Evolutionary conservation across 345 rosid genomes (phyloP).

Genomic region (Turnera subulata): DNA sequence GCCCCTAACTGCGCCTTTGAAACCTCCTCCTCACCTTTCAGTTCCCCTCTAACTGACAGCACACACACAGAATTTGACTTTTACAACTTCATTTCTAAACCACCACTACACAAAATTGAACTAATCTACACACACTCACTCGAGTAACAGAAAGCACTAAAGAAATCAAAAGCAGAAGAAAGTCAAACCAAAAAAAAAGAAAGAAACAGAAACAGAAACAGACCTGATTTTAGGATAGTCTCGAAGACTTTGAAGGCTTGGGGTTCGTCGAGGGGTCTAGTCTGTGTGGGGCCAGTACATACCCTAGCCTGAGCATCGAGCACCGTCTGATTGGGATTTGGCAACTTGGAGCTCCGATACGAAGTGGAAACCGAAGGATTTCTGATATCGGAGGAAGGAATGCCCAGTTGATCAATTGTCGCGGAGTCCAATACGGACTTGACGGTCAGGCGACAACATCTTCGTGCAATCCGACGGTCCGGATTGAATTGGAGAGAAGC

Average conservation of each 20-base stretch:
- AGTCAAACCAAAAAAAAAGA: no score
- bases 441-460: slow-evolving; percentile 23
- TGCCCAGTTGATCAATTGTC: slow-evolving; percentile 53
- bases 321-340: slow-evolving; percentile 76
- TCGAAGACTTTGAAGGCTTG: slow-evolving; percentile 75
- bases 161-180: no score
- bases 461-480: slow-evolving; percentile 27
- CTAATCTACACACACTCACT: no score
- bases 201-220: background rate
- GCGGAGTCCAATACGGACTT: slow-evolving; percentile 43
- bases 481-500: slow-evolving; percentile 23
- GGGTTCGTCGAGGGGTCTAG: slow-evolving; percentile 64
- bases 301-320: slow-evolving; percentile 95
- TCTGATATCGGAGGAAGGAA: slow-evolving; percentile 50
- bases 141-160: no score
- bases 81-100: no score
- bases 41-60: slow-evolving; percentile 63
- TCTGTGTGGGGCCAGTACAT: slow-evolving; percentile 94
- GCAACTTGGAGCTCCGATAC: slow-evolving; percentile 54
- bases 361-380: slow-evolving; percentile 75
- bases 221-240: slow-evolving; percentile 76
- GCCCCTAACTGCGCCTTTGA: slow-evolving; percentile 93
- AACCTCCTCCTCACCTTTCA: slow-evolving; percentile 68
- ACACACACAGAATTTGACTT: slow-evolving; percentile 2
- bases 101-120: background rate